Conservation (phyloP, 176 grass and related monocot species). For the Rhynchospora breviuscula region DNA sequence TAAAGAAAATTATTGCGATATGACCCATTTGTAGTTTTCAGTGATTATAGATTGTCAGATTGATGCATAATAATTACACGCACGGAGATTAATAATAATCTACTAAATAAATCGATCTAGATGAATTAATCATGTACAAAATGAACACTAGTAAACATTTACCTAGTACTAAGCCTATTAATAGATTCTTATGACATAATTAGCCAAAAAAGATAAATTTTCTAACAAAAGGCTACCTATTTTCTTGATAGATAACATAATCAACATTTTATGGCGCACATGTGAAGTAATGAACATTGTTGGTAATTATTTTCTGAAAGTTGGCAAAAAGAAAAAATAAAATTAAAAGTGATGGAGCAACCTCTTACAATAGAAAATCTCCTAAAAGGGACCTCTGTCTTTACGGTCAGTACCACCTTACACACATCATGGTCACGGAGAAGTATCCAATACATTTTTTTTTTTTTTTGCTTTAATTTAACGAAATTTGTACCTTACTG, state of each 20-base stretch:
- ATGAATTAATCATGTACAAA: neutral
- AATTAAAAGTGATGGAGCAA: constrained; percentile 8
- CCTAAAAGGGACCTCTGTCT: neutral
- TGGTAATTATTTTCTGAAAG: neutral
- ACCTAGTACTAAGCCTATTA: neutral
- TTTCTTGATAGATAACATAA: neutral
- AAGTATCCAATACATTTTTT: constrained; percentile 8
- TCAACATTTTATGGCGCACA: neutral
- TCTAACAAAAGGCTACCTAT: neutral
- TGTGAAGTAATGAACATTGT: neutral
- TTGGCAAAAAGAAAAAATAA: neutral
- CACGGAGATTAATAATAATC: neutral
- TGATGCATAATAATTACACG: neutral
- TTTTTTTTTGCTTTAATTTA: neutral
- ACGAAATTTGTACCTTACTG: neutral
- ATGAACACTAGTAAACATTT: neutral
- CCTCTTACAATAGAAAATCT: neutral
- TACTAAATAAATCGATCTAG: neutral
- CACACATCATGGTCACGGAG: neutral
- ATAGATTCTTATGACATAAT: neutral
- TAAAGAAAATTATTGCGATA: neutral
- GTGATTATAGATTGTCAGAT: neutral
- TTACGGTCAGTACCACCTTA: neutral
- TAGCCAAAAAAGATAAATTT: neutral
- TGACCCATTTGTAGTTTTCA: neutral